Conservation (phyloP, 495 filamentous ascomycete species). For the Acidomyces sp. region DNA sequence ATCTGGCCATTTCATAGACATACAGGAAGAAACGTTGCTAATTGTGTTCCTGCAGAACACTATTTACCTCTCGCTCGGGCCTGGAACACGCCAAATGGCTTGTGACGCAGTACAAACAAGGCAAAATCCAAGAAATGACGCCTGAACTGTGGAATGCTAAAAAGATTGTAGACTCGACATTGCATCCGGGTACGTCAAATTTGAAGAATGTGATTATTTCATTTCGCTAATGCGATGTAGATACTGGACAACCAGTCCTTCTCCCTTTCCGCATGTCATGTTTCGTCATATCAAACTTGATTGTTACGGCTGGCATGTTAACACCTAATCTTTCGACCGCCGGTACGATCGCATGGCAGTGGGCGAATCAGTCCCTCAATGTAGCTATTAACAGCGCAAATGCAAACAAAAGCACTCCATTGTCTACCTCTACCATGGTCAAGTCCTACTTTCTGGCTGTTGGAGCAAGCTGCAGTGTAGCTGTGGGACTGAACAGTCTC, state of each 20-base stretch:
- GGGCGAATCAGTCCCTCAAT: constrained; percentile 93
- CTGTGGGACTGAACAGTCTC: constrained; percentile 77
- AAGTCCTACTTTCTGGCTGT: constrained; percentile 90
- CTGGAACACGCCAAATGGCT: constrained; percentile 73
- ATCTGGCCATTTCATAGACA: no score
- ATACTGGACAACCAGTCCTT: constrained; percentile 83
- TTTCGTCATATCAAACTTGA: constrained; percentile 84
- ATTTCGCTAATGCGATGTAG: constrained; percentile 29
- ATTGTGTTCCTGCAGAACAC: constrained; percentile 63
- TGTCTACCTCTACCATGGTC: constrained; percentile 63
- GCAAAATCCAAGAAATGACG: constrained; percentile 62
- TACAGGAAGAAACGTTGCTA: no score
- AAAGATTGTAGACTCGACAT: constrained; percentile 88
- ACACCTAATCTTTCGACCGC: constrained; percentile 70
- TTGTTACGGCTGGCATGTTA: constrained; percentile 97
- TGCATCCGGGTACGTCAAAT: constrained; percentile 62
- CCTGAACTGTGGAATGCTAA: constrained; percentile 89
- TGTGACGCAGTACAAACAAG: constrained; percentile 69
- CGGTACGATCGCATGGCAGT: constrained; percentile 88
- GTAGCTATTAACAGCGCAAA: constrained; percentile 95
- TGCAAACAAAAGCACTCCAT: constrained; percentile 86
- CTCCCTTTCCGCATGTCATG: constrained; percentile 94
- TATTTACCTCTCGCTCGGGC: constrained; percentile 59
- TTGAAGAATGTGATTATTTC: constrained; percentile 1
- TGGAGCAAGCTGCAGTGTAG: constrained; percentile 80